Evolutionary conservation across 139 green algal genomes (phyloP).

Genomic region (Choricystis sp.): DNA sequence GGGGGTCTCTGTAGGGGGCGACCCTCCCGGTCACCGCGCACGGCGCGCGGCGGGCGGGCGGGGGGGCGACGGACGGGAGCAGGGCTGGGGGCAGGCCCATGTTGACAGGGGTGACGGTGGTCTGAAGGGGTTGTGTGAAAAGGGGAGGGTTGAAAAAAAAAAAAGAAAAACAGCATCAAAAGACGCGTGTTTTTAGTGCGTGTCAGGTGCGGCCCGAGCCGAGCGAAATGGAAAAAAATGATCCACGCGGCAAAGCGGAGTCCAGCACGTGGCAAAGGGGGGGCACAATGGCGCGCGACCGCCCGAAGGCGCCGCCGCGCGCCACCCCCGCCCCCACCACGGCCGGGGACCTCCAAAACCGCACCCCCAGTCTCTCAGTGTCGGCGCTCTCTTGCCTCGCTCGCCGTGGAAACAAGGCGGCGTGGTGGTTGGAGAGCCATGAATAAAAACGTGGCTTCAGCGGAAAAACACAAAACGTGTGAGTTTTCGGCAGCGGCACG

Average conservation of each 20-base stretch:
- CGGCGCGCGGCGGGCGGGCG: background rate
- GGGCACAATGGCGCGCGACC: too few relatives aligned
- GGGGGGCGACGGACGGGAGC: constrained; percentile 9
- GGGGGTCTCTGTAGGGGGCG: constrained; percentile 31
- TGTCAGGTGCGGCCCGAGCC: too few relatives aligned
- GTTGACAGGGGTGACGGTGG: constrained; percentile 26
- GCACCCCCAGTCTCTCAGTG: too few relatives aligned
- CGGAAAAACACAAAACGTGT: background rate
- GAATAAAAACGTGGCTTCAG: background rate
- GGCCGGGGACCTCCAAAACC: too few relatives aligned
- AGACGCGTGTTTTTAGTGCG: too few relatives aligned
- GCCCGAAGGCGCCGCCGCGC: too few relatives aligned
- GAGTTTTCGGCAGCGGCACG: background rate
- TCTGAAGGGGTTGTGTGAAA: constrained; percentile 9
- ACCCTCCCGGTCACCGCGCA: constrained; percentile 23
- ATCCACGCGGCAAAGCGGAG: too few relatives aligned
- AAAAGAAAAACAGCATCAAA: too few relatives aligned
- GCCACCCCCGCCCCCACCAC: too few relatives aligned
- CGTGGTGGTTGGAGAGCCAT: background rate
- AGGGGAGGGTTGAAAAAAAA: too few relatives aligned
- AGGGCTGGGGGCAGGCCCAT: constrained; percentile 24
- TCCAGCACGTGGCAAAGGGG: too few relatives aligned
- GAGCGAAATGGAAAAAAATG: too few relatives aligned
- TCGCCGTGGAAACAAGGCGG: background rate
- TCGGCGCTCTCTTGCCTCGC: background rate